Evolutionary conservation across 352 stramenopile species (phyloP), one percentile per base, ranked within the genome.

Genomic region (Blastocystis sp.): DNA sequence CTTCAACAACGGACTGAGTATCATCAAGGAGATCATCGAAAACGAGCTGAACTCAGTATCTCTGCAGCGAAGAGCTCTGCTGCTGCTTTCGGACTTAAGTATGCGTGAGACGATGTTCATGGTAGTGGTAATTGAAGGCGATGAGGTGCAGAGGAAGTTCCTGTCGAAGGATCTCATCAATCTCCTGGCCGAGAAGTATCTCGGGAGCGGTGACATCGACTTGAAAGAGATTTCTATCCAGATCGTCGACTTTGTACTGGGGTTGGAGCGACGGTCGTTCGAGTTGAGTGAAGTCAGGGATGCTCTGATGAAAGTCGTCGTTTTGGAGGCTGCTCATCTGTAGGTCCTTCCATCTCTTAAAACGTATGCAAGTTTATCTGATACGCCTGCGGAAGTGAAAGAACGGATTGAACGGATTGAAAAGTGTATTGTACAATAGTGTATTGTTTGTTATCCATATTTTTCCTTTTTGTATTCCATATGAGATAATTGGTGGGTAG

Each of bases 1-100:
- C 18, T 85, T 85, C 50, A 66, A 54, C 16, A 65, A 85, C 47
- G 73, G 73, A n/a, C 73, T 85, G 24, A 85, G 68, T 43, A 34
- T 45, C 20, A 34, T 85, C 43, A 85, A 85, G 53, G 47, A 13
- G 20, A 85, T 85, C 26, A 24, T 85, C 0, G 34, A 66, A 18
- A 39, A 37, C 13, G 37, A 65, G 13, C 6, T n/a, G 18, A 65
- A 62, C 24, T 37, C 50, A 0, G 4, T 30, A 11, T n/a, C 43
- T 37, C 20, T 85, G 0, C 9, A 66, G 20, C 73, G 53, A 16
- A 66, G 63, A 30, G 53, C 20, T 37, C 73, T 85, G 43, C 41
- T 68, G 24, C 30, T 85, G 11, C 53, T 85, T 11, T 30, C 50
- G 16, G 30, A 85, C 16, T 26, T 85, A 11, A 8, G 30, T 5